Base-by-base conservation (phyloP, 306 rosid genomes). In the Quercus parvula region DNA sequence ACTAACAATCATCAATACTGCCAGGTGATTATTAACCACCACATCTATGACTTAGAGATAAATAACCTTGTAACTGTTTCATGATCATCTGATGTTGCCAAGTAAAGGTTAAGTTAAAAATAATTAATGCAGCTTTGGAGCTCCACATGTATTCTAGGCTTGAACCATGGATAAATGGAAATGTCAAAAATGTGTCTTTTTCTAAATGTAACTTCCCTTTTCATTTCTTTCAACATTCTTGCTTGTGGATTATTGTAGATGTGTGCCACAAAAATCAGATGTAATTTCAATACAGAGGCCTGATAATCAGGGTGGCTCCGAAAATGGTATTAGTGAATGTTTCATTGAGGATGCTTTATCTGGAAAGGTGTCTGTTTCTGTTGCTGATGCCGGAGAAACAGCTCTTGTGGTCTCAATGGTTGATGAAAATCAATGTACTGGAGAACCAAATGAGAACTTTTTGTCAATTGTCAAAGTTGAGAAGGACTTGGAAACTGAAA, bases 311-410 rank as follows among this genome's bases (percentile, higher is more conserved):
- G 56, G 19, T 73, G 82, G 78, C 79, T 81, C 79, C 71, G 88
- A 79, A 69, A 79, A 79, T 79, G 66, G 57, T 56, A 89, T 63
- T 79, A 55, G 33, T 61, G 82, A 81, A 70, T 78, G 87, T 78
- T 84, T 78, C 49, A 79, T 67, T 57, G 84, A 84, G 78, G 91
- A 81, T 70, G 84, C 85, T 81, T 82, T 88, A 85, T 85, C 92
- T 54, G 78, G 92, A 75, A 90, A 87, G 87, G 90, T 95, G 44
- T 92, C 90, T 49, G 88, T 95, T 59, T 88, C 97, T 74, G 93
- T 91, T 81, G 97, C 94, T 78, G 99, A 95, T 90, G 64, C 89
- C 38, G 99, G 98, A 78, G 98, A 95, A 84, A 95, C 96, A 20
- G 96, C 98, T 83, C 81, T 95, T 81, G 98, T 95, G 81, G 94